Conservation (phyloP, 768 basidiomycete species). For the Mycena galericulata region DNA sequence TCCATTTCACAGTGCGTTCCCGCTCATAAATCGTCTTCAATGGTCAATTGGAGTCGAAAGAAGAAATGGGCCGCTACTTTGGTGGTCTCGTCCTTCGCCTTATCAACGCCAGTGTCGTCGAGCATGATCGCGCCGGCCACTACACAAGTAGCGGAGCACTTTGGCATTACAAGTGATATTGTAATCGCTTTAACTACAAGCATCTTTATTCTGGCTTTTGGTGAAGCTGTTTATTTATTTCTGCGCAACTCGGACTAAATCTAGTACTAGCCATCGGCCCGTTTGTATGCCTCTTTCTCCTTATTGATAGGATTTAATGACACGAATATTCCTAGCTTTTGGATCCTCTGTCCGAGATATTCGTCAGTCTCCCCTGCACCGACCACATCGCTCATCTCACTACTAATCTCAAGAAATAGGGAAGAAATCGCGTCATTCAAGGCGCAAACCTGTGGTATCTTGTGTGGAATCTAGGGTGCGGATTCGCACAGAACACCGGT, state of each 20-base stretch:
- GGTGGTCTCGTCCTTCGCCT: constrained; percentile 76
- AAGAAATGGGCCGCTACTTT: constrained; percentile 75
- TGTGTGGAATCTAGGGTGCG: constrained; percentile 75
- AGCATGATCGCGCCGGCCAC: constrained; percentile 81
- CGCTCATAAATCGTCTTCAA: not conserved
- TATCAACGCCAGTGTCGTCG: constrained; percentile 77
- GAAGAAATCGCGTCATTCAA: constrained; percentile 24
- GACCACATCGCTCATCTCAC: not conserved
- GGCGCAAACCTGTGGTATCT: constrained; percentile 29
- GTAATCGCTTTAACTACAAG: constrained; percentile 70
- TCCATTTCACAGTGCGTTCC: too few species aligned
- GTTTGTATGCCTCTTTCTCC: constrained; percentile 46
- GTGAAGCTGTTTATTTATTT: constrained; percentile 48
- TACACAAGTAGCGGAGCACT: constrained; percentile 59
- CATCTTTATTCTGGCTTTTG: constrained; percentile 70
- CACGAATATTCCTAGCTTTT: not conserved
- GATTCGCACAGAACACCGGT: constrained; percentile 68
- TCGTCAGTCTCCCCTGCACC: not conserved
- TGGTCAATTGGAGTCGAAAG: constrained; percentile 63
- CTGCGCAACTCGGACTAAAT: not conserved
- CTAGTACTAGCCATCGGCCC: constrained; percentile 60
- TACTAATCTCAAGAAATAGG: not conserved
- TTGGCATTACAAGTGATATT: constrained; percentile 64
- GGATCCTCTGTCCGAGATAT: constrained; percentile 80
- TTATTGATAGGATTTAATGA: not conserved